A percentile compares a stretch with the other conserved stretches of the same genome.
These are phyloP conservation scores for Monosporozyma yasuniensis DNA, from an alignment of 805 yeast genomes.

Conservation along the genomic window DNA sequence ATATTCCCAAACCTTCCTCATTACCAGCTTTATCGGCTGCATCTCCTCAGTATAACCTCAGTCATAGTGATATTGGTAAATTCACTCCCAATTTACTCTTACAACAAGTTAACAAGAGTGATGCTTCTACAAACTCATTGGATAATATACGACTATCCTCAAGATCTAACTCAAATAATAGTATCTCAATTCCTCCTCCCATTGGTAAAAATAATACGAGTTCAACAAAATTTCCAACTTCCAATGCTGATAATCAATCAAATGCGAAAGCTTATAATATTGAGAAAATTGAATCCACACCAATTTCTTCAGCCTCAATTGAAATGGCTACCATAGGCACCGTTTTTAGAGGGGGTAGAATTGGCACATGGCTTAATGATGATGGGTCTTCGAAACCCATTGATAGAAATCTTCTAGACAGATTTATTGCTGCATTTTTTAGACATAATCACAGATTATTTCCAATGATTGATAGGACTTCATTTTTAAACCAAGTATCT, in stretches of 20 bases:
- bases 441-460: slow-evolving; percentile 37
- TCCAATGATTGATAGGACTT: slow-evolving; percentile 36
- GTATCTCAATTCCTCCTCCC: neutral
- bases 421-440: slow-evolving; percentile 37
- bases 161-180: neutral
- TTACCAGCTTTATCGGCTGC: neutral
- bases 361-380: slow-evolving; percentile 21
- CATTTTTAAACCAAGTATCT: slow-evolving; percentile 29
- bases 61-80: neutral
- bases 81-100: neutral
- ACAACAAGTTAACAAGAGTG: neutral
- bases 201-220: neutral
- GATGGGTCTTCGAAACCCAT: slow-evolving; percentile 23
- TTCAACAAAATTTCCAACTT: neutral
- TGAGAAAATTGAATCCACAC: slow-evolving; percentile 18
- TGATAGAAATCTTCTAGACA: slow-evolving; percentile 28
- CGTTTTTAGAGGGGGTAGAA: slow-evolving; percentile 25
- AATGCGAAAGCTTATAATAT: slow-evolving; percentile 6
- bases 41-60: neutral
- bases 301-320: slow-evolving; percentile 22
- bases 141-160: neutral
- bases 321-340: slow-evolving; percentile 27
- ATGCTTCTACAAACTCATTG: neutral
- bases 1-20: neutral
- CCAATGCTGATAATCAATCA: neutral